Percentiles rank a stretch among this genome's conserved stretches.
These are phyloP conservation scores for Mucor irregularis DNA, from an alignment of 371 early-diverging fungal species.

Conservation along the genomic window DNA sequence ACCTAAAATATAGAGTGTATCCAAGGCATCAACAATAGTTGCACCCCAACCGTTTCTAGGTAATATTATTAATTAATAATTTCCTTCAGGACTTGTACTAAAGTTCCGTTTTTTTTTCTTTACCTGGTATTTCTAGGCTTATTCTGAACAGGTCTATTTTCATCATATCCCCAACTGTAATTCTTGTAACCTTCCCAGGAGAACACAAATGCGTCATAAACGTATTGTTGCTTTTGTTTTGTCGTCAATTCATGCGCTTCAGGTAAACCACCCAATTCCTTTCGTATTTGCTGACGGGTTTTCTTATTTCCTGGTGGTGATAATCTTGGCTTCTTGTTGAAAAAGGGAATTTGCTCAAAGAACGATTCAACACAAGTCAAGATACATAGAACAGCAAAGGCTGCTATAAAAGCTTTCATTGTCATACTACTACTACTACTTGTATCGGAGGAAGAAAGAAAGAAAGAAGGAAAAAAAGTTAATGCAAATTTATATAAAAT, in stretches of 20 bases:
- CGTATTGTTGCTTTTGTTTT: conserved; percentile 37
- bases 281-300: conserved; percentile 12
- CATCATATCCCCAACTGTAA: conserved; percentile 64
- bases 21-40: conserved; percentile 82
- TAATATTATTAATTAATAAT: neutral
- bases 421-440: neutral
- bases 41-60: conserved; percentile 46
- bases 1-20: conserved; percentile 81
- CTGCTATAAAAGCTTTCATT: neutral
- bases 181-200: conserved; percentile 80
- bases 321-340: neutral
- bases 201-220: conserved; percentile 56
- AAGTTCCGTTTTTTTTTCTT: too few relatives aligned
- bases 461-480: neutral
- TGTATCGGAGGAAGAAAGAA: neutral
- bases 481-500: neutral
- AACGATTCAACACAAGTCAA: neutral
- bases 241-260: conserved; percentile 24
- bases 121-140: conserved; percentile 53
- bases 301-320: neutral
- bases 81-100: neutral
- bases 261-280: conserved; percentile 24
- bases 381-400: neutral
- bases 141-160: conserved; percentile 52
- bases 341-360: conserved; percentile 9